Evolutionary conservation across 805 yeast genomes (phyloP).

Genomic region (Teunomyces tritomae): DNA sequence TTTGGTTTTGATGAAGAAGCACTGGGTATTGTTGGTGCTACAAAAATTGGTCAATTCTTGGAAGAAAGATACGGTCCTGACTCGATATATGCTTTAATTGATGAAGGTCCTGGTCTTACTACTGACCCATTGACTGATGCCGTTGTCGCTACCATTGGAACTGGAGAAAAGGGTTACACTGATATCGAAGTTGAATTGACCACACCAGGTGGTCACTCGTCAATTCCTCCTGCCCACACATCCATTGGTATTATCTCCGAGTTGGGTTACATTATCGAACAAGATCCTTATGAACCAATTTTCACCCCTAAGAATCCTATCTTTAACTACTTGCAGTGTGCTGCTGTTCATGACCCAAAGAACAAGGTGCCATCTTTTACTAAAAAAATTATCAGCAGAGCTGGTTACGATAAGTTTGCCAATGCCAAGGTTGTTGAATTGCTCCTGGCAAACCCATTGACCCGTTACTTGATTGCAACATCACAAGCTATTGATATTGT

Average conservation of each 20-base stretch:
- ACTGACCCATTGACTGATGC: conserved; percentile 46
- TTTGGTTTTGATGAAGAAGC: conserved; percentile 83
- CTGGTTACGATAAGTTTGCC: conserved; percentile 35
- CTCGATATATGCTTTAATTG: conserved; percentile 62
- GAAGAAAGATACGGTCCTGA: conserved; percentile 57
- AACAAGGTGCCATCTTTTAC: conserved; percentile 19
- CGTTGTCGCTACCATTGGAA: conserved; percentile 48
- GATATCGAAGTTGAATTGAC: conserved; percentile 44
- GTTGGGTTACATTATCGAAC: conserved; percentile 54
- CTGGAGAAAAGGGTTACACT: conserved; percentile 50
- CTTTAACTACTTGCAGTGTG: conserved; percentile 55
- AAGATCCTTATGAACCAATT: conserved; percentile 48
- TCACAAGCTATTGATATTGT: conserved; percentile 35
- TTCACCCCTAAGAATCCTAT: conserved; percentile 59
- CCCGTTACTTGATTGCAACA: conserved; percentile 29
- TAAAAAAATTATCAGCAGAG: conserved; percentile 32
- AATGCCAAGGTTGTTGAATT: conserved; percentile 23
- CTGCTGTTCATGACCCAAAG: conserved; percentile 48
- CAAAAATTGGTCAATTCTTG: conserved; percentile 44
- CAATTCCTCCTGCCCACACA: conserved; percentile 80
- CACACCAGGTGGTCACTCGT: conserved; percentile 78
- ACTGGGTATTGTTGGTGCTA: conserved; percentile 63
- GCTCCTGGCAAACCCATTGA: conserved; percentile 15
- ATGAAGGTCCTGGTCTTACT: conserved; percentile 54
- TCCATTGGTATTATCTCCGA: conserved; percentile 72